Evolutionary conservation across 192 early-diverging fungal genomes (phyloP), one percentile per base, ranked within the genome.

Genomic region (Dispira simplex): DNA sequence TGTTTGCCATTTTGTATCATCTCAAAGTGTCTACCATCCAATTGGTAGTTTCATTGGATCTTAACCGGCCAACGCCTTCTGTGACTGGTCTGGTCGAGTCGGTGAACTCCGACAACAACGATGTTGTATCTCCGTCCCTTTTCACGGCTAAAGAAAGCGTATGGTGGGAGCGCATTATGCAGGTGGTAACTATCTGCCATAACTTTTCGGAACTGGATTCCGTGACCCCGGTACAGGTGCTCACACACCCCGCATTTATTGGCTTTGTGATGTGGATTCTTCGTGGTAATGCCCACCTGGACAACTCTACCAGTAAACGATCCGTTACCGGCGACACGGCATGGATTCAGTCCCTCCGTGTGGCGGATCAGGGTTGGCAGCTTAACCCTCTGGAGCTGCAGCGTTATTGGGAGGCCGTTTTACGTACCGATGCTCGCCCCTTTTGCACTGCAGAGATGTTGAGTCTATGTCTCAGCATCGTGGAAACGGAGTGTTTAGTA

Each of bases 201-300:
- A 60, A 60, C 21, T 27, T 60, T 18, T 11, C 58, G 12, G 21
- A 60, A 32, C 58, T 60, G 27, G 58, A 60, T 16, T 60, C 58
- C 1, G 14, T 21, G 32, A 60, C 58, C 1, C 21, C 32, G 2
- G 16, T 18, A 18, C 18, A 44, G 16, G 39, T 60, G 14, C 1
- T 44, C 10, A 26, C 58, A 12, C 8, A 60, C 12, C 43, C 58
- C 3, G n/a, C 32, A 28, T 44, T 60, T 43, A 14, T 43, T 14
- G 27, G 13, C 25, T 60, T 60, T 13, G 44, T 43, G 32, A 16
- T 14, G 18, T 60, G 58, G 58, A 16, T 44, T 43, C 43, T 60
- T 16, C 58, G 16, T 1, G 21, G 54, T 14, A 21, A 25, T 14
- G 20, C 25, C 54, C 13, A 13, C 54, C 21, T 27, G 25, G 14